These are phyloP conservation scores for Centella asiatica DNA, from an alignment of 129 eudicot genomes.

Conservation along the genomic window DNA sequence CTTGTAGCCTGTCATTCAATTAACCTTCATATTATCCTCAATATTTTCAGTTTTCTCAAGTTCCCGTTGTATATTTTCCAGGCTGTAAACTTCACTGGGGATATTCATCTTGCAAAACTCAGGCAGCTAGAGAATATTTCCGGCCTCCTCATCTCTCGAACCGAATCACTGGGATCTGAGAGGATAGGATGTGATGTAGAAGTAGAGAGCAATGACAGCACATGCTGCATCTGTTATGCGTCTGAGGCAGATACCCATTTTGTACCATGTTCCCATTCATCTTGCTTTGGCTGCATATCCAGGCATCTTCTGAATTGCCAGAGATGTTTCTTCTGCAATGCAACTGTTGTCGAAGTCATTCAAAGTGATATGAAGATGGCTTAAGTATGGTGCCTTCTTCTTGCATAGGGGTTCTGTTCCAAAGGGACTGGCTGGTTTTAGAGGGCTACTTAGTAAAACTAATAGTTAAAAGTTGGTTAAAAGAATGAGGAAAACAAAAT, in stretches of 20 bases:
- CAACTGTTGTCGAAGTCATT: slow-evolving; percentile 47
- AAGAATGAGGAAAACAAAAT: background rate
- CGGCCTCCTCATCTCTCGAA: slow-evolving; percentile 44
- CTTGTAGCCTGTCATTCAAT: too few relatives aligned
- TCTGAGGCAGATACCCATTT: slow-evolving; percentile 61
- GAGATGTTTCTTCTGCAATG: slow-evolving; percentile 97
- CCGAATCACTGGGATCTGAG: slow-evolving; percentile 32
- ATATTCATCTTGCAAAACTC: slow-evolving; percentile 44
- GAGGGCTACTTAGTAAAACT: background rate
- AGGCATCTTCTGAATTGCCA: slow-evolving; percentile 89
- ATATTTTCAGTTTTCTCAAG: background rate
- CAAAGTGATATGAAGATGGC: slow-evolving; percentile 24
- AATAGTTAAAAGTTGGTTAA: background rate
- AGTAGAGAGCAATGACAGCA: slow-evolving; percentile 39
- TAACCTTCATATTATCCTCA: too few relatives aligned
- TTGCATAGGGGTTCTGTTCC: background rate
- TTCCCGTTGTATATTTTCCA: slow-evolving; percentile 16
- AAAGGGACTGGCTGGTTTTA: background rate
- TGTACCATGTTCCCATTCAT: slow-evolving; percentile 71
- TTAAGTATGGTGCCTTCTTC: background rate
- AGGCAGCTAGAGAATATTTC: slow-evolving; percentile 68
- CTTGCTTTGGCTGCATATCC: slow-evolving; percentile 89
- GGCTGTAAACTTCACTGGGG: slow-evolving; percentile 63
- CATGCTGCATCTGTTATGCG: slow-evolving; percentile 83
- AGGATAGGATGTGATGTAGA: slow-evolving; percentile 32